Evolutionary conservation across 345 rosid genomes (phyloP), one percentile per base, ranked within the genome.

Genomic region (Limnanthes douglasii): DNA sequence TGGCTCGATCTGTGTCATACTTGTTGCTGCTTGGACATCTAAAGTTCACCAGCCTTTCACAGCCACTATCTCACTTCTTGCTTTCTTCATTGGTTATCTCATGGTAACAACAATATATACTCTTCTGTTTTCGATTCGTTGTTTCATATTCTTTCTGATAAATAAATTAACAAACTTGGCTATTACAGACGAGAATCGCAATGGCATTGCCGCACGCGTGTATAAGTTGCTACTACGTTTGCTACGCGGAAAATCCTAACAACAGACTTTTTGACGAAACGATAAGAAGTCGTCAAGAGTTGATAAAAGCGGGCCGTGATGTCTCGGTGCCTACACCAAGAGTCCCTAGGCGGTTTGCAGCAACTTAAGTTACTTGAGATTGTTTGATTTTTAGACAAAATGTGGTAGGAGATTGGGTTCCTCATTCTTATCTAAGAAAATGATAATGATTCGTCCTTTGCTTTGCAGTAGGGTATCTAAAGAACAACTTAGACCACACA

Each of bases 151-250:
- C 13, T 4, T 31, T 11, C 11, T 52, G 50, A 37, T 46, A 35
- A 25, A 42, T 21, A 18, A 30, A 17, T 21, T 43, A 11, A 18
- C 27, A 13, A 45, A 18, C 10, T 43, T 28, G 28, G 34, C 23
- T 45, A 23, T 4, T 20, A 7, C 90, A 88, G 95, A 75, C 93
- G 0, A 78, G 95, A 73, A 92, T 92, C 29, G 72, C 96, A 8
- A 92, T 85, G 99, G 96, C 94, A 57, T 25, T 85, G 67, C 96
- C 94, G 5, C 90, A 81, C 21, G 99, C 96, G 21, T 92, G 94
- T 36, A 93, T 81, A 64, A 69, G 90, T 56, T 78, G 99, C 56
- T 92, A 81, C 72, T 85, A 85, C 45, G 77, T 60, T 6, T 92
- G 96, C 73, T 92, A 81, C 12, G 93, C 99, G 0, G 96, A 85